These are phyloP conservation scores for Gossypium raimondii DNA, from an alignment of 345 rosid genomes.

Conservation along the genomic window DNA sequence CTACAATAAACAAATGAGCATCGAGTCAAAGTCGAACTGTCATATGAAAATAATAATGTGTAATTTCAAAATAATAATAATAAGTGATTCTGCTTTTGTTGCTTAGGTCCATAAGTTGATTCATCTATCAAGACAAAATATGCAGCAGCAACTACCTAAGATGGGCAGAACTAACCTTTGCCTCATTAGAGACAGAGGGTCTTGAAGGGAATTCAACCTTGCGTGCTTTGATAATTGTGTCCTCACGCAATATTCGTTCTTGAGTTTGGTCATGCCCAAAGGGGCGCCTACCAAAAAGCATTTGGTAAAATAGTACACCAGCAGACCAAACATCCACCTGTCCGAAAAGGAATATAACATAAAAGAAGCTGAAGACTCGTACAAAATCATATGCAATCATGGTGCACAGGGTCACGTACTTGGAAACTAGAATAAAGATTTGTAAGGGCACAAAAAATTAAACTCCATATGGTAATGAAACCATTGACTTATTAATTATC, in stretches of 20 bases:
- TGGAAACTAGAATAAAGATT: background rate
- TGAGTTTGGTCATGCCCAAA: slow-evolving; percentile 98
- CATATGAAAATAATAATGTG: too few relatives aligned
- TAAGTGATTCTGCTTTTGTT: background rate
- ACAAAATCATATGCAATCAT: background rate
- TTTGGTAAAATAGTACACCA: slow-evolving; percentile 89
- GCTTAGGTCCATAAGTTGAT: background rate
- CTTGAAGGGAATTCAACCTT: slow-evolving; percentile 93
- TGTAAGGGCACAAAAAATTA: background rate
- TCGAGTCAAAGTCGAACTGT: background rate
- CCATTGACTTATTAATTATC: background rate
- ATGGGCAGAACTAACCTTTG: slow-evolving; percentile 55
- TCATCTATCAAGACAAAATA: slow-evolving; percentile 6
- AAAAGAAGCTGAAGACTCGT: background rate
- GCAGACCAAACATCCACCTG: slow-evolving; percentile 99
- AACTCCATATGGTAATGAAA: background rate
- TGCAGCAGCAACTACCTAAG: background rate
- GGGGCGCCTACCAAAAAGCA: slow-evolving; percentile 92
- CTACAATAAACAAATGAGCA: background rate
- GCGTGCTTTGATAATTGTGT: slow-evolving; percentile 93
- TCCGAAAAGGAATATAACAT: slow-evolving; percentile 11
- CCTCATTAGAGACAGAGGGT: slow-evolving; percentile 88
- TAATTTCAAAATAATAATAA: too few relatives aligned
- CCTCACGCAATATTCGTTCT: slow-evolving; percentile 90
- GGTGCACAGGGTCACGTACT: background rate